Evolutionary conservation across 1,284 basidiomycete genomes (phyloP).

Genomic region (Papiliotrema fonsecae): DNA sequence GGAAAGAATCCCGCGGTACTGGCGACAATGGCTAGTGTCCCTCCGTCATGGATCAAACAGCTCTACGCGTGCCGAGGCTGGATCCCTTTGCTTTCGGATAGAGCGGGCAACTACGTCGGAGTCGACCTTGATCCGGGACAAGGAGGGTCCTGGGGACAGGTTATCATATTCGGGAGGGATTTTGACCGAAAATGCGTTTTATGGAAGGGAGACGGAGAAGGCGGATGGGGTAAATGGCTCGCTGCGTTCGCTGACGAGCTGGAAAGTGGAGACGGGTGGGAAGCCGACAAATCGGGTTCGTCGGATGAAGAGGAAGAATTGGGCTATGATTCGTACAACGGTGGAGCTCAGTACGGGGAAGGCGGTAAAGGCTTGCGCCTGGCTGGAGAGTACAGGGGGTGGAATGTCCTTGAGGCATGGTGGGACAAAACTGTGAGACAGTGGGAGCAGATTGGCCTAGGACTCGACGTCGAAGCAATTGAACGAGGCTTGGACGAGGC

Average conservation of each 20-base stretch:
- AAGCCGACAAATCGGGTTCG: constrained; percentile 57
- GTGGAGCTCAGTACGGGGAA: constrained; percentile 67
- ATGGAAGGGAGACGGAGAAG: constrained; percentile 80
- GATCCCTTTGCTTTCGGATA: constrained; percentile 91
- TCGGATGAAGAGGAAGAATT: constrained; percentile 61
- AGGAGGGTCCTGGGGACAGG: constrained; percentile 74
- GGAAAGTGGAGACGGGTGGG: constrained; percentile 80
- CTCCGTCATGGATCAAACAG: constrained; percentile 81
- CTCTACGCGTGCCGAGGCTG: constrained; percentile 92
- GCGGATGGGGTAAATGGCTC: constrained; percentile 93
- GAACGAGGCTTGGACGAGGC: constrained; percentile 40
- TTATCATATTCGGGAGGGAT: constrained; percentile 95
- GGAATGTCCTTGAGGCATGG: constrained; percentile 85
- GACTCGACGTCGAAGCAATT: constrained; percentile 51
- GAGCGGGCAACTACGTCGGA: constrained; percentile 93
- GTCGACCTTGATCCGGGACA: constrained; percentile 86
- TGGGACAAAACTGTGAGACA: constrained; percentile 76
- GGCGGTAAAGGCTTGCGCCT: constrained; percentile 61
- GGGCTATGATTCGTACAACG: constrained; percentile 80
- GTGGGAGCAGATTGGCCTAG: constrained; percentile 73
- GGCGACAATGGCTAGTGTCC: constrained; percentile 80
- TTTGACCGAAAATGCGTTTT: constrained; percentile 97
- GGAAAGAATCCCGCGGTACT: constrained; percentile 68
- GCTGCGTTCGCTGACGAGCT: constrained; percentile 89
- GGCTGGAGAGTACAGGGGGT: constrained; percentile 77